A percentile compares a stretch with the other conserved stretches of the same genome.
phyloP scores from a whole-genome alignment of 2,329 filamentous ascomycete species.

The Alternaria rosae region DNA sequence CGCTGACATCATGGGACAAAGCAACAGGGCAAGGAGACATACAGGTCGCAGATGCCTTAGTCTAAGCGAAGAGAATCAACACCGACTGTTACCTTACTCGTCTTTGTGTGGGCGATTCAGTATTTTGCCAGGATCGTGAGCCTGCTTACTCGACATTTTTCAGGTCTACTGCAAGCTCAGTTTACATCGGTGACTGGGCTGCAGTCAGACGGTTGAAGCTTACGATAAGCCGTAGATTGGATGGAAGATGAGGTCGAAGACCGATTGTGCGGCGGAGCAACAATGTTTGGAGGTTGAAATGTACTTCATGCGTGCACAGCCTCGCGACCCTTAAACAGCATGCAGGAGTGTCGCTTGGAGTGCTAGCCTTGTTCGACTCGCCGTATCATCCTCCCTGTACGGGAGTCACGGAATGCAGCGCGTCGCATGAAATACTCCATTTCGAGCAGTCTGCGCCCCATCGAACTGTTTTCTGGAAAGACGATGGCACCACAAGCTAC shows the following conservation, averaged over 20 bases:
- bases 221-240: constrained; percentile 18
- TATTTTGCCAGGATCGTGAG: constrained; percentile 3
- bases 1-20: constrained; percentile 62
- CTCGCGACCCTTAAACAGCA: constrained; percentile 19
- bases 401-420: constrained; percentile 35
- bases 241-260: constrained; percentile 28
- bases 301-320: constrained; percentile 28
- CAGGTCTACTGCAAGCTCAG: not conserved
- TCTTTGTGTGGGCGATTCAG: not conserved
- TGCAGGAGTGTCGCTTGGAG: constrained; percentile 6
- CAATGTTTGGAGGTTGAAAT: constrained; percentile 17
- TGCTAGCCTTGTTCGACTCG: constrained; percentile 11
- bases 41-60: constrained; percentile 70
- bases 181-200: constrained; percentile 21
- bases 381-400: constrained; percentile 4
- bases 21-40: constrained; percentile 68
- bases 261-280: constrained; percentile 24
- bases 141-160: constrained; percentile 8
- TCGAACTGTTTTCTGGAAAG: constrained; percentile 40
- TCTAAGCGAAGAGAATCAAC: constrained; percentile 25
- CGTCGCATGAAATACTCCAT: constrained; percentile 39
- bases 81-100: constrained; percentile 4
- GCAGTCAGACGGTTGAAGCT: constrained; percentile 21
- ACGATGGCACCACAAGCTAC: constrained; percentile 30
- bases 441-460: constrained; percentile 28